These are phyloP conservation scores for Viola odorata DNA, from an alignment of 345 rosid genomes.

Conservation along the genomic window DNA sequence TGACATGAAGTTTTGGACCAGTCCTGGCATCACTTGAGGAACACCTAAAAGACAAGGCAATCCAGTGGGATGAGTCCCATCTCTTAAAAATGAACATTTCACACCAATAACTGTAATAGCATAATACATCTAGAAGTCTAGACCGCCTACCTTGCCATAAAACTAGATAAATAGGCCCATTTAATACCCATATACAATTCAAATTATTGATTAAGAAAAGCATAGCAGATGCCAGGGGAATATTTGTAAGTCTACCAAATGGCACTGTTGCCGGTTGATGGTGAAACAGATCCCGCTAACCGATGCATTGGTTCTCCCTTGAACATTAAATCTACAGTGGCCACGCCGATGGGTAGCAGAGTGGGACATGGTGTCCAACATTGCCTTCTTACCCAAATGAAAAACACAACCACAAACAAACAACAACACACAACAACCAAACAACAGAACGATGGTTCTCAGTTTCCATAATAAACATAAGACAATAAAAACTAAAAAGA, in stretches of 20 bases:
- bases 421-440: constrained; percentile 30
- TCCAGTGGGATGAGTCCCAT: no score
- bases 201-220: constrained; percentile 1
- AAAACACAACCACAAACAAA: constrained; percentile 25
- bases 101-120: no score
- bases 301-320: constrained; percentile 17
- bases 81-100: no score
- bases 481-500: constrained; percentile 13
- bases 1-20: neutral
- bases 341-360: constrained; percentile 20
- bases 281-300: constrained; percentile 24
- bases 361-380: constrained; percentile 27
- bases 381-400: constrained; percentile 32
- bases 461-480: constrained; percentile 15
- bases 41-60: no score
- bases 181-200: neutral
- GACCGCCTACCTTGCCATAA: constrained; percentile 21
- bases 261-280: constrained; percentile 23
- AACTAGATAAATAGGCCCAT: constrained; percentile 7
- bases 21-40: no score
- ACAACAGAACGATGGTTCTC: constrained; percentile 26
- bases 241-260: constrained; percentile 27
- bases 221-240: constrained; percentile 8
- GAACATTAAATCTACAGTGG: constrained; percentile 20
- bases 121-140: constrained; percentile 1